Base-by-base conservation (phyloP, 2,329 filamentous ascomycete species). In the Calonectria leucothoes region DNA sequence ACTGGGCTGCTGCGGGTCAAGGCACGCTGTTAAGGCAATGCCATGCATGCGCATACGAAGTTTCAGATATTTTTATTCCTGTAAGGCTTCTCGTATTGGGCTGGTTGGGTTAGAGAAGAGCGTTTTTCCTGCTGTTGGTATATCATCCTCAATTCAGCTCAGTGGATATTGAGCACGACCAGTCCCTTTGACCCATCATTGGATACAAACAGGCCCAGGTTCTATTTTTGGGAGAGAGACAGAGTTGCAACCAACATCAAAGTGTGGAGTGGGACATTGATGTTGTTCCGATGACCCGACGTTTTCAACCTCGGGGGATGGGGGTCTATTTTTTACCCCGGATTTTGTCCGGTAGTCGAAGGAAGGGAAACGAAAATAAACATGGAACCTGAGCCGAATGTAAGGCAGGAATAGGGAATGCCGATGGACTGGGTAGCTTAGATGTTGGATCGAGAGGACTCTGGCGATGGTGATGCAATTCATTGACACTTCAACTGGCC, bases 1-100 rank as follows among this genome's bases (percentile, higher is more conserved):
- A 39, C 27, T 59, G 52, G 52, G 52, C 52, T 37, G 52, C 17
- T 59, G n/a, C 23, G 51, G 55, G 55, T 25, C 55, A 4, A 15
- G 55, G 33, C 55, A 59, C 55, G 55, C n/a, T 59, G 33, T 37
- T n/a, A 39, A 8, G 23, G 23, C 15, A 51, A 51, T 51, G 55
- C 55, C 25, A 59, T 59, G 55, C 55, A 59, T 59, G 55, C 55
- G 39, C n/a, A 37, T 4, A 25, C 33, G 15, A 59, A 59, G 55
- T 59, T 59, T 37, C 33, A n/a, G 55, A 59, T 59, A 57, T 59
- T 59, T 59, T 59, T 59, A 59, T 59, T n/a, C n/a, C 3, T n/a
- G 33, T 23, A 39, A 17, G 2, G 2, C 11, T 3, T 12, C n/a
- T 37, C 12, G 55, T 39, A 33, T 59, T 27, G 11, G 15, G 31